These are phyloP conservation scores for Leptomonas seymouri DNA, from an alignment of 208 protist species.

Conservation along the genomic window DNA sequence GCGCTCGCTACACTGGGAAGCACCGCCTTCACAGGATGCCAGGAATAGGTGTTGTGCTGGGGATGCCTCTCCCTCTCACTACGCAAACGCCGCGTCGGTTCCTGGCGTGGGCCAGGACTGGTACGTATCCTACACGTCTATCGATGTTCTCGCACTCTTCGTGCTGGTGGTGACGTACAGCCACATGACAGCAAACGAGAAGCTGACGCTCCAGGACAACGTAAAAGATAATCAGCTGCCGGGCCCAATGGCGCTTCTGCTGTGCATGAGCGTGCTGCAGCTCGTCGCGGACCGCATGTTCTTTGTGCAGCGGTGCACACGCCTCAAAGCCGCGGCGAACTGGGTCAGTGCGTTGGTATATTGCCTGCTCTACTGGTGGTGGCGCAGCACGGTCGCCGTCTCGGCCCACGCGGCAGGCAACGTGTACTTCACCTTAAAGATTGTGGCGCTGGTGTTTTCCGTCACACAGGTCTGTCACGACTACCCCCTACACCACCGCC, in stretches of 20 bases:
- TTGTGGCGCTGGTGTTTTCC: conserved; percentile 43
- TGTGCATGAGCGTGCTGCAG: conserved; percentile 58
- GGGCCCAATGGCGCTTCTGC: conserved; percentile 64
- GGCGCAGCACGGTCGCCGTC: conserved; percentile 40
- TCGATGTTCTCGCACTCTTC: conserved; percentile 56
- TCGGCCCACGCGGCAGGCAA: conserved; percentile 33
- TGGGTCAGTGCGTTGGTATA: conserved; percentile 40
- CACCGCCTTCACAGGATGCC: neutral
- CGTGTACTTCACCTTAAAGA: conserved; percentile 58
- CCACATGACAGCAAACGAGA: conserved; percentile 43
- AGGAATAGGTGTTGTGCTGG: neutral
- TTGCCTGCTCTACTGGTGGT: conserved; percentile 56
- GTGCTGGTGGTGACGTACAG: conserved; percentile 59
- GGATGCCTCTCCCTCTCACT: conserved; percentile 13
- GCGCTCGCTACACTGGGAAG: neutral
- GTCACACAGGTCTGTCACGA: conserved; percentile 66
- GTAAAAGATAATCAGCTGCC: conserved; percentile 77
- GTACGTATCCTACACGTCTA: conserved; percentile 62
- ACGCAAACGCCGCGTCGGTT: conserved; percentile 42
- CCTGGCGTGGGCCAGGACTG: conserved; percentile 58
- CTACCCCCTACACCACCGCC: conserved; percentile 59
- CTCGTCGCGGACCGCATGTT: conserved; percentile 77
- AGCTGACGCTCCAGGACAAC: conserved; percentile 57
- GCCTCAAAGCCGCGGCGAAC: conserved; percentile 60
- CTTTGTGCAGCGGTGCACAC: conserved; percentile 57